Conservation (phyloP, 768 basidiomycete genomes). For the Rhizopogon salebrosus region DNA sequence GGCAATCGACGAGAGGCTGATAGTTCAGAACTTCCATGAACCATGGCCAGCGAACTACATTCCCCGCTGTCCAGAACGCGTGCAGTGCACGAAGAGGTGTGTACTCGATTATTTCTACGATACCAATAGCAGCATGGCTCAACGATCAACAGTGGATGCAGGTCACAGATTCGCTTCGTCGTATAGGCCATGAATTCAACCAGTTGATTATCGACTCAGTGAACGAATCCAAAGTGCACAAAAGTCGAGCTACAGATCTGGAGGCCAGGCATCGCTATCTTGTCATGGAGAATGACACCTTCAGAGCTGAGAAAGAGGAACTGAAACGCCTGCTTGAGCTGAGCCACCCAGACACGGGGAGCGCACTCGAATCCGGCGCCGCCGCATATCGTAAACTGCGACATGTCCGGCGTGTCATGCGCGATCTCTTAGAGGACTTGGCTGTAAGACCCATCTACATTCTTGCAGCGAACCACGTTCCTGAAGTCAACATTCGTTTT, state of each 20-base stretch:
- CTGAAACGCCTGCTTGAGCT: slow-evolving; percentile 24
- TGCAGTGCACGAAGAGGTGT: slow-evolving; percentile 25
- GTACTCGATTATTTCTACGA: not conserved
- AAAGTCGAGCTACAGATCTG: slow-evolving; percentile 31
- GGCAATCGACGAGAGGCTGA: not conserved
- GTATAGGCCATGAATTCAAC: slow-evolving; percentile 28
- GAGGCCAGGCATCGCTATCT: slow-evolving; percentile 27
- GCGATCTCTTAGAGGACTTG: slow-evolving; percentile 37
- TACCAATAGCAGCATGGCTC: not conserved
- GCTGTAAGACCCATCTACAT: slow-evolving; percentile 25
- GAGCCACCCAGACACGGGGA: slow-evolving; percentile 22
- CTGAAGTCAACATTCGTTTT: not conserved
- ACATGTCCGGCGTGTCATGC: slow-evolving; percentile 35
- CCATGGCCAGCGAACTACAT: not conserved
- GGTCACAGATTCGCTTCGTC: slow-evolving; percentile 21
- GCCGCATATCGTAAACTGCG: slow-evolving; percentile 25
- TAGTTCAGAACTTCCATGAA: not conserved
- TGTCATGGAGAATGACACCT: slow-evolving; percentile 19
- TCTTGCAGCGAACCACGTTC: not conserved
- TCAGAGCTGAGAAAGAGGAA: slow-evolving; percentile 29
- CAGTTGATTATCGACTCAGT: slow-evolving; percentile 13
- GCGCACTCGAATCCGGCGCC: slow-evolving; percentile 26
- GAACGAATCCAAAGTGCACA: slow-evolving; percentile 18
- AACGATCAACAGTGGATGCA: slow-evolving; percentile 14
- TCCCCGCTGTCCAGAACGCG: slow-evolving; percentile 17